Evolutionary conservation across 2,329 filamentous ascomycete species (phyloP).

Genomic region (Hymenoscyphus fructigenus): DNA sequence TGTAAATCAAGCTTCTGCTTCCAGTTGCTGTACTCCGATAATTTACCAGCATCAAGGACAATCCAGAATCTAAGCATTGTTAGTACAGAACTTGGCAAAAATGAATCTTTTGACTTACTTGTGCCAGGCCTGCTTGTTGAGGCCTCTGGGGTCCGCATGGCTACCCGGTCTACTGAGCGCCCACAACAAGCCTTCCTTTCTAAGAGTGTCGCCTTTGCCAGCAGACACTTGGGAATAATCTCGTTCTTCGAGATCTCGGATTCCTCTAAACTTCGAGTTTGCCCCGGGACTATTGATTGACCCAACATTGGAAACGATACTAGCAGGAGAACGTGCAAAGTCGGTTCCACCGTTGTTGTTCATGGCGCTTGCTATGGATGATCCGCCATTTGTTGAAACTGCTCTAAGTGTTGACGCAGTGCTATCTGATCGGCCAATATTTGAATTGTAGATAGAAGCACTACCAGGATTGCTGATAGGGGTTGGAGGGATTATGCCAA

Average conservation of each 20-base stretch:
- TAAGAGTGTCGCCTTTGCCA: slow-evolving; percentile 62
- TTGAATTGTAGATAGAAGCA: slow-evolving; percentile 60
- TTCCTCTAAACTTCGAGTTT: slow-evolving; percentile 75
- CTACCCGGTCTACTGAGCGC: slow-evolving; percentile 88
- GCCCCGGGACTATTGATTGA: slow-evolving; percentile 51
- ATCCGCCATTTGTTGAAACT: slow-evolving; percentile 45
- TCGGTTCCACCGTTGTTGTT: slow-evolving; percentile 30
- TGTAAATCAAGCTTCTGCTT: slow-evolving; percentile 95
- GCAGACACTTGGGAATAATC: slow-evolving; percentile 54
- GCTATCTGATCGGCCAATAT: slow-evolving; percentile 72
- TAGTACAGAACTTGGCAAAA: slow-evolving; percentile 24
- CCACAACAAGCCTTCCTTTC: slow-evolving; percentile 95
- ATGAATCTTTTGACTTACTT: slow-evolving; percentile 63
- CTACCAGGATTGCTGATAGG: slow-evolving; percentile 30
- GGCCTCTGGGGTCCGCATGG: slow-evolving; percentile 89
- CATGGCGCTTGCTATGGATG: slow-evolving; percentile 32
- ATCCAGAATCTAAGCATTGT: slow-evolving; percentile 80
- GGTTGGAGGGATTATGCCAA: slow-evolving; percentile 37
- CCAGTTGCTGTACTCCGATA: slow-evolving; percentile 99
- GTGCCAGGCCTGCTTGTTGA: slow-evolving; percentile 98
- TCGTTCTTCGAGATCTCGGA: slow-evolving; percentile 87
- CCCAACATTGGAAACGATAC: slow-evolving; percentile 43
- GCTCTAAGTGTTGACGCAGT: slow-evolving; percentile 66
- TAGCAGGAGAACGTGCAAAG: slow-evolving; percentile 56
- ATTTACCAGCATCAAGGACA: slow-evolving; percentile 90